phyloP scores from a whole-genome alignment of 148 eudicot genomes.

The Persicaria maculosa region DNA sequence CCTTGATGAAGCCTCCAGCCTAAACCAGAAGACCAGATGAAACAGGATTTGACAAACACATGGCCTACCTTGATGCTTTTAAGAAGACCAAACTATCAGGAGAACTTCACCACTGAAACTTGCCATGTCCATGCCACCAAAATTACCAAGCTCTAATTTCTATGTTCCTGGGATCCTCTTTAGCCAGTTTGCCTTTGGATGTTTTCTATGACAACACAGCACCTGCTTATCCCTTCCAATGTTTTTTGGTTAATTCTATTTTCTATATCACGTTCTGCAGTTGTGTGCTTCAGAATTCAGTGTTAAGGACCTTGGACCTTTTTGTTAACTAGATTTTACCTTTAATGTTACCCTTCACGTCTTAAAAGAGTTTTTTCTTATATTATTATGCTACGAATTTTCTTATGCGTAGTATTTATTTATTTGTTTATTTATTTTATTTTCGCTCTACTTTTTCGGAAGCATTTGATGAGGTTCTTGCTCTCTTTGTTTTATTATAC shows the following conservation, averaged over 20 bases:
- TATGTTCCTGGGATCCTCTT: constrained; percentile 57
- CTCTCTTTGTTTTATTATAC: not conserved
- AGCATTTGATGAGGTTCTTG: not conserved
- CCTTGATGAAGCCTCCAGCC: constrained; percentile 76
- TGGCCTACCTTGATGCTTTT: constrained; percentile 70
- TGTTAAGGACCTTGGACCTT: not conserved
- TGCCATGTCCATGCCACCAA: constrained; percentile 67
- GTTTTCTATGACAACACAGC: not conserved
- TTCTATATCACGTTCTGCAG: not conserved
- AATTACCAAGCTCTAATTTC: constrained; percentile 46
- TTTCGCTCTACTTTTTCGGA: not conserved
- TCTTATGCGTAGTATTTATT: not conserved
- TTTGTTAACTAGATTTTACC: not conserved
- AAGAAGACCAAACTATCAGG: constrained; percentile 55
- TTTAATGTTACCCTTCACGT: not conserved
- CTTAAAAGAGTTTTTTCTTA: not conserved
- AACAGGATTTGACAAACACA: constrained; percentile 50
- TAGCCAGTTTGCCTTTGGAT: constrained; percentile 38
- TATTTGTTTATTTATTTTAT: not conserved
- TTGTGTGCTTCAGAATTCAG: constrained; percentile 5
- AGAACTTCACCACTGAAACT: constrained; percentile 54
- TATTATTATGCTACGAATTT: not conserved
- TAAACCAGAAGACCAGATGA: constrained; percentile 94
- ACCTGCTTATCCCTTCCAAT: constrained; percentile 8
- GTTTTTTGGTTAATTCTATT: not conserved